A percentile compares a stretch with the other conserved stretches of the same genome.
Conservation (phyloP, 129 eudicot genomes). For the Pittosporum tobira region DNA sequence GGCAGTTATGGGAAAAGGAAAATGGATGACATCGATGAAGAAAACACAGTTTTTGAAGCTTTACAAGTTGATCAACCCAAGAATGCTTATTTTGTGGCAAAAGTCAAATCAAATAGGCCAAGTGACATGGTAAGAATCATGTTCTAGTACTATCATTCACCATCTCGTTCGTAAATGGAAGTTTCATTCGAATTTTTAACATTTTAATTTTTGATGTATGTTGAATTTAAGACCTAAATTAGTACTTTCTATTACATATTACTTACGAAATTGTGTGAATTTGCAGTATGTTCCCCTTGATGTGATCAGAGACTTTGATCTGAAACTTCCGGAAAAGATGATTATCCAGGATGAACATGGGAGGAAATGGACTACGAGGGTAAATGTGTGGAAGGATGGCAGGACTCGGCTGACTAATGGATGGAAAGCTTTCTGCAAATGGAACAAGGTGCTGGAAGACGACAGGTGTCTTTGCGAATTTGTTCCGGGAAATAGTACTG, state of each 20-base stretch:
- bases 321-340: constrained; percentile 1
- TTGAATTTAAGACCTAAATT: too few species aligned
- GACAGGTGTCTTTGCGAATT: constrained; percentile 16
- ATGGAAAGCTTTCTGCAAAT: constrained; percentile 5
- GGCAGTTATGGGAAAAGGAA: neutral
- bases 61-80: constrained; percentile 4
- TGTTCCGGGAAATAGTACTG: neutral
- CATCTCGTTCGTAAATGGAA: neutral
- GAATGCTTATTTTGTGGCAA: constrained; percentile 19
- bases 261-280: too few species aligned
- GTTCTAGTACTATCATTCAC: neutral
- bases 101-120: neutral
- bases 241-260: too few species aligned
- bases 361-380: neutral
- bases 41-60: neutral
- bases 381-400: constrained; percentile 4
- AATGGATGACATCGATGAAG: neutral
- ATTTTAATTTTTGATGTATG: neutral
- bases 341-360: neutral
- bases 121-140: constrained; percentile 13
- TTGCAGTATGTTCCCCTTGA: constrained; percentile 8
- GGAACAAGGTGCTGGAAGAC: neutral
- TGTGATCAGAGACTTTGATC: neutral
- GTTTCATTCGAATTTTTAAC: too few species aligned
- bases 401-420: neutral